Evolutionary conservation across 1,284 basidiomycete species (phyloP), one percentile per base, ranked within the genome.

Genomic region (Heterobasidion occidentale): DNA sequence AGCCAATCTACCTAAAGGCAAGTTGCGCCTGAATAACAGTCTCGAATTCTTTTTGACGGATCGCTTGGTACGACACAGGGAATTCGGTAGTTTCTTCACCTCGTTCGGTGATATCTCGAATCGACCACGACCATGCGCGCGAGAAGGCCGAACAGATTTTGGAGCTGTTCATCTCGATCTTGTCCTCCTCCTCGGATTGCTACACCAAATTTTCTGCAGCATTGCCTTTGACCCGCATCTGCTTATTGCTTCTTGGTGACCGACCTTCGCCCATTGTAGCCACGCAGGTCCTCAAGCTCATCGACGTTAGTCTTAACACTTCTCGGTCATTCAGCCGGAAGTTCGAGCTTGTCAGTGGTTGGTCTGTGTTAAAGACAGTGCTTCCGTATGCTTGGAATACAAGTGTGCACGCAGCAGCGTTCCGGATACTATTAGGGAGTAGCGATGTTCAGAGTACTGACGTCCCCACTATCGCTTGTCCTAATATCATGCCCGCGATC

Each of bases 1-100:
- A 14, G 88, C 90, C 0, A 88, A 90, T 63, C 70, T 94, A n/a
- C 85, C 88, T 62, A 82, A 83, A 66, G 77, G 89, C 88, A 59
- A 58, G 80, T 63, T 27, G 27, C 27, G 27, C 27, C 27, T 27
- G 27, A 4, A 27, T 27, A 27, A 27, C 11, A 34, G 19, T 35
- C 46, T 55, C n/a, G 17, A 49, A 50, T 45, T 33, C 19, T 27
- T 15, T 20, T 34, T 48, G 45, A 44, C 51, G 35, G 35, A 49
- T 38, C 35, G 36, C 46, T 47, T 50, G 36, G 14, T 17, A 15
- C 45, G 19, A 27, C 34, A 61, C 62, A 64, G 67, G 65, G 9
- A 60, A 64, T 49, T 66, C 69, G 19, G 70, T 71, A 11, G 67
- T 63, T 2, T 60, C 67, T 48, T 87, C 86, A 0, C 84, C 86